Base-by-base conservation (phyloP, 768 basidiomycete species). In the Kwoniella dendrophila region DNA sequence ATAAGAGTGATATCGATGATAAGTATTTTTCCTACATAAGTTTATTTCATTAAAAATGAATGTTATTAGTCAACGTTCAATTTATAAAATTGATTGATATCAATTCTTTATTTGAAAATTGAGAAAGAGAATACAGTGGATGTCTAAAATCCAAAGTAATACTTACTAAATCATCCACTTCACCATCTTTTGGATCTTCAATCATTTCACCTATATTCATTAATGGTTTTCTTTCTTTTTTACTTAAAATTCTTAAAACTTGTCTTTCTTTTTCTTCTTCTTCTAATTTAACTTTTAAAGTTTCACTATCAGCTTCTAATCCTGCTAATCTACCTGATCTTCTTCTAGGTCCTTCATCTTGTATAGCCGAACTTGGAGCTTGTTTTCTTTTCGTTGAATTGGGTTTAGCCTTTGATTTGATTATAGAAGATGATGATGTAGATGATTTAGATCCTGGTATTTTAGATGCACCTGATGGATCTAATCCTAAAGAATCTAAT, bases 401-500 rank as follows among this genome's bases (percentile, higher is more conserved):
- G 18, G 7, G 12, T 6, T 11, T 8, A 34, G 62, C 49, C 16
- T 34, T 47, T 1, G 54, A 50, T 26, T 62, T 45, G 16, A 63
- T 36, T 41, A 43, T 48, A 22, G 64, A 59, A 6, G 66, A 20
- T n/a, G n/a, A n/a, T n/a, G n/a, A n/a, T 48, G 54, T 38, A 41
- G 34, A 29, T 7, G 54, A 45, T 27, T 53, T 44, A 2, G 66
- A 48, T 18, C 66, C 26, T 24, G 55, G 57, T 47, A 68, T 57
- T 32, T 70, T 67, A 29, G 67, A 68, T 40, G 68, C 10, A 5
- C 71, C 71, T 27, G 40, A 48, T 1, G 64, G 61, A 50, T 76
- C 72, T 22, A 79, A 62, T 6, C 78, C 78, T 22, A 79, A 66
- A 18, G 68, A 70, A 43, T 75, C 72, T 50, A 79, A 70, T 14